Base-by-base conservation (phyloP, 1,139 yeast species). In the Arxiozyma heterogenica region DNA sequence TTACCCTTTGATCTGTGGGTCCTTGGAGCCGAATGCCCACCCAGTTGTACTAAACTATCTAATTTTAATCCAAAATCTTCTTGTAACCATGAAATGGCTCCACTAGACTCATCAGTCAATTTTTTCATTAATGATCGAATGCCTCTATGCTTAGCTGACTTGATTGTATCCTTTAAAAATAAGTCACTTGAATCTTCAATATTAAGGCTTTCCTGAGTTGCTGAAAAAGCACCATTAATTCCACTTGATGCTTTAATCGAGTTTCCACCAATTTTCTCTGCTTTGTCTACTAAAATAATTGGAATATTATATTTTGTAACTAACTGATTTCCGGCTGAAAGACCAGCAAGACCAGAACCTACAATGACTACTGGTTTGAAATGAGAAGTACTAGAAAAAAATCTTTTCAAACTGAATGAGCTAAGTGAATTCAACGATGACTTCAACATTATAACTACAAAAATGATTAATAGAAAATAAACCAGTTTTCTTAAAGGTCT, bases 201-300 rank as follows among this genome's bases (percentile, higher is more conserved):
- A 11, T 73, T 66, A 41, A 77, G 68, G 22, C 71, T 61, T 20
- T 75, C 70, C 65, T 87, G 93, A 1, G 89, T 79, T 20, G 77
- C 65, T 0, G 94, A 83, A 23, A 75, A 71, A 0, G 88, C 82
- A 18, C 93, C 95, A 67, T 86, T 86, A 60, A 87, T 86, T 18
- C 95, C 95, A 25, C 89, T 82, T 0, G 91, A 84, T 1, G 95
- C 95, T 66, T 85, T 84, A 23, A 86, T 83, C 42, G 91, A 83
- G 63, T 86, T 86, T 3, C 95, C 95, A 54, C 91, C 87, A 47
- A 84, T 73, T 58, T 79, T 79, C 12, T 80, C 77, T 52, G 81
- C 82, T 61, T 84, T 84, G 59, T 85, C 91, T 38, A 85, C 62
- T 21, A 85, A 64, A 0, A 84, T 69, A 17, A 84, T 81, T 72